phyloP scores from a whole-genome alignment of 495 filamentous ascomycete genomes.

The Penicillium malachiteum region DNA sequence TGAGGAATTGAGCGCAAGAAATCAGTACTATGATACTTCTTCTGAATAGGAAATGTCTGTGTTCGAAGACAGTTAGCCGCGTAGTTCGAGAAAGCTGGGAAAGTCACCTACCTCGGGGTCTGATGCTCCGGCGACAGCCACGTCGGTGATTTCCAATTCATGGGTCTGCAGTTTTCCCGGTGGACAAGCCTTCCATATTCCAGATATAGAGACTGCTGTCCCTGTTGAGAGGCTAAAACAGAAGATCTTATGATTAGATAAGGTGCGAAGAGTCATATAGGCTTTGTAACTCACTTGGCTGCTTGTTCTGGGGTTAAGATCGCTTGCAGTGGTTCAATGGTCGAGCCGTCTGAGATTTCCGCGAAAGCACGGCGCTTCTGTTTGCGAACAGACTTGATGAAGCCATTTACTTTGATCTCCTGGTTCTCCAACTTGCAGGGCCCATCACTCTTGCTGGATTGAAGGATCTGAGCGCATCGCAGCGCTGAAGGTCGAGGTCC shows the following conservation, averaged over 20 bases:
- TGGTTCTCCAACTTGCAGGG: constrained; percentile 36
- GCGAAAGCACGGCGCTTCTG: constrained; percentile 85
- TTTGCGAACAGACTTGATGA: constrained; percentile 78
- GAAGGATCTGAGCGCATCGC: constrained; percentile 43
- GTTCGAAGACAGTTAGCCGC: constrained; percentile 4
- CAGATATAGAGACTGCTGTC: constrained; percentile 73
- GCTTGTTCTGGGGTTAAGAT: constrained; percentile 74
- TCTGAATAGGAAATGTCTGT: constrained; percentile 87
- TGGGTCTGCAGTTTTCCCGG: constrained; percentile 67
- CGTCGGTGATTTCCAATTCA: constrained; percentile 70
- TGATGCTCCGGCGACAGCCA: constrained; percentile 70
- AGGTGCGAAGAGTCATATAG: no score
- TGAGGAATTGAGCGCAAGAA: constrained; percentile 88
- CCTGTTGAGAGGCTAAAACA: constrained; percentile 70
- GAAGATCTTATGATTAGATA: constrained; percentile 1
- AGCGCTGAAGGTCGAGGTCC: constrained; percentile 18
- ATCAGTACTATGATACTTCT: constrained; percentile 88
- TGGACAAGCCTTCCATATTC: constrained; percentile 73
- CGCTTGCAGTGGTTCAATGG: constrained; percentile 73
- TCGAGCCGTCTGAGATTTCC: constrained; percentile 85
- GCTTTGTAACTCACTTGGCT: constrained; percentile 60
- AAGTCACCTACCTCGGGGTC: constrained; percentile 68
- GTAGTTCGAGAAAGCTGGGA: constrained; percentile 1
- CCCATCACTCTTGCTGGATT: constrained; percentile 25
- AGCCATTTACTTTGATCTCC: constrained; percentile 68